Evolutionary conservation across 805 yeast species (phyloP).

Genomic region (Candida namnaoensis): DNA sequence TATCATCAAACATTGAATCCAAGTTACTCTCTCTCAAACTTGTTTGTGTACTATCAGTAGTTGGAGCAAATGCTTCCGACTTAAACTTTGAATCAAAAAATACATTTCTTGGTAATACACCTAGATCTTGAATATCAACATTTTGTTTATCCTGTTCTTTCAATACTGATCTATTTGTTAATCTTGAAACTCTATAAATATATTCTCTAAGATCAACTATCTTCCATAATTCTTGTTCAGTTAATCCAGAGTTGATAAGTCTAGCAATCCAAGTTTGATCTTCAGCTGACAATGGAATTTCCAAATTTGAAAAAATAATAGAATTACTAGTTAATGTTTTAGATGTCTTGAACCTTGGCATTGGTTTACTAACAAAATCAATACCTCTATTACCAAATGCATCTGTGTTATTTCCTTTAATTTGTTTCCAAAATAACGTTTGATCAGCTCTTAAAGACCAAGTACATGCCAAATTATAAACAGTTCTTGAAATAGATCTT

Average conservation of each 20-base stretch:
- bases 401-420: constrained; percentile 26
- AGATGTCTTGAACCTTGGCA: constrained; percentile 3
- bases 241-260: constrained; percentile 64
- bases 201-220: constrained; percentile 63
- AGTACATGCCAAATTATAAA: constrained; percentile 50
- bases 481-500: constrained; percentile 56
- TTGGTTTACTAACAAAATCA: constrained; percentile 20
- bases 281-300: constrained; percentile 49
- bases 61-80: neutral
- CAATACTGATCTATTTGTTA: constrained; percentile 23
- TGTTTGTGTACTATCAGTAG: neutral
- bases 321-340: constrained; percentile 16
- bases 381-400: constrained; percentile 36
- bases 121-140: constrained; percentile 20
- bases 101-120: constrained; percentile 39
- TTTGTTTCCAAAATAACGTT: constrained; percentile 75
- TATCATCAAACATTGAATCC: neutral
- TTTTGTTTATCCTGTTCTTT: constrained; percentile 7
- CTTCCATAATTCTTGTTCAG: constrained; percentile 76
- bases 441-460: constrained; percentile 68
- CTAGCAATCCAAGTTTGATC: constrained; percentile 71
- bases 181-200: constrained; percentile 46
- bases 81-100: constrained; percentile 34
- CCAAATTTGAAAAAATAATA: constrained; percentile 29
- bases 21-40: neutral